A percentile compares a stretch with the other conserved stretches of the same genome.
Evolutionary conservation across 495 filamentous ascomycete species (phyloP).

Genomic region (Penicillium bovifimosum): DNA sequence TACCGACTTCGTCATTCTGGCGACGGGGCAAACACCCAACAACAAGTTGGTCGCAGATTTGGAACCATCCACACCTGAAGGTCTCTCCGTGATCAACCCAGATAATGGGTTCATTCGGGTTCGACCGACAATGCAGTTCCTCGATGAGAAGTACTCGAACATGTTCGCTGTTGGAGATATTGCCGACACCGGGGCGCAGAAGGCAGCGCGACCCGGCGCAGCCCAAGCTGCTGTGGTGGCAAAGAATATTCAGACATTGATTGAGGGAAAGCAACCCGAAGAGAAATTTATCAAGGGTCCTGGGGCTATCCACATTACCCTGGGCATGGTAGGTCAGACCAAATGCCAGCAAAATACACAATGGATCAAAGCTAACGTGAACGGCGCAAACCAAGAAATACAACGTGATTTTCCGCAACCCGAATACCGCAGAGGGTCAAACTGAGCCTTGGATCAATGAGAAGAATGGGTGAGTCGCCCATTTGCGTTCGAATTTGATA

Average conservation of each 20-base stretch:
- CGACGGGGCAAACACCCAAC: constrained; percentile 54
- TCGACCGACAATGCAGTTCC: constrained; percentile 52
- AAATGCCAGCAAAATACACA: too few relatives aligned
- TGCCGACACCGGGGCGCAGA: constrained; percentile 51
- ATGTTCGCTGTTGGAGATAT: constrained; percentile 59
- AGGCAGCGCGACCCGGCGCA: constrained; percentile 48
- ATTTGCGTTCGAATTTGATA: neutral
- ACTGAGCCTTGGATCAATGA: constrained; percentile 40
- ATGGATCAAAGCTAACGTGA: too few relatives aligned
- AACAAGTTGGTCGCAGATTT: constrained; percentile 43
- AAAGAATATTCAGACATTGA: constrained; percentile 48
- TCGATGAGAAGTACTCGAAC: constrained; percentile 40
- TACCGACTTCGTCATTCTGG: constrained; percentile 43
- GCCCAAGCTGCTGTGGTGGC: constrained; percentile 48
- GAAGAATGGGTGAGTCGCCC: constrained; percentile 39
- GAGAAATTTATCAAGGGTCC: constrained; percentile 33
- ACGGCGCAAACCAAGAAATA: too few relatives aligned
- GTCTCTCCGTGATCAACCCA: constrained; percentile 39
- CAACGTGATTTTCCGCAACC: constrained; percentile 48
- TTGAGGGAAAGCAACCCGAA: constrained; percentile 27
- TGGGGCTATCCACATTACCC: constrained; percentile 43
- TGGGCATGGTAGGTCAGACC: constrained; percentile 52
- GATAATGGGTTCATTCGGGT: constrained; percentile 49
- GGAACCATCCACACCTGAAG: constrained; percentile 22
- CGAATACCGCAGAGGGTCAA: constrained; percentile 36